Percentiles rank a stretch among this genome's conserved stretches.
Conservation (phyloP, 1,284 basidiomycete genomes). For the Fistulina hepatica region DNA sequence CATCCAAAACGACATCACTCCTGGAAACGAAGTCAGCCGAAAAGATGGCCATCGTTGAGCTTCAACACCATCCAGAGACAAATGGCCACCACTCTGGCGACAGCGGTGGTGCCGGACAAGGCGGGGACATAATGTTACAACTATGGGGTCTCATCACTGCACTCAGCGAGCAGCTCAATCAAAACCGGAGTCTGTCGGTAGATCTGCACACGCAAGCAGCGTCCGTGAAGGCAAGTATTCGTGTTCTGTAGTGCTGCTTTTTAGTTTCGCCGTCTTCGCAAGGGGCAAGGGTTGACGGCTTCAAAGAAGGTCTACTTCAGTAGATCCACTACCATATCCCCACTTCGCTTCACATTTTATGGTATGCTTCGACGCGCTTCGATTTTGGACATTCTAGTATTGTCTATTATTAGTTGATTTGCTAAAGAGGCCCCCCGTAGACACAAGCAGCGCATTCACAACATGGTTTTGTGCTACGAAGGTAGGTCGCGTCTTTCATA, state of each 20-base stretch:
- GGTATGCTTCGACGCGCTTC: too few species aligned
- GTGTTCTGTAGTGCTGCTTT: too few species aligned
- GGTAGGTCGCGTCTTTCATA: constrained; percentile 32
- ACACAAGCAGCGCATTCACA: constrained; percentile 57
- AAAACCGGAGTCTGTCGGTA: constrained; percentile 57
- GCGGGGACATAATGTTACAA: too few species aligned
- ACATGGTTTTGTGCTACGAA: constrained; percentile 86
- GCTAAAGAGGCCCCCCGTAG: constrained; percentile 24
- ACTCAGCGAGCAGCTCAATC: constrained; percentile 74
- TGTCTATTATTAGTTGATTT: neutral
- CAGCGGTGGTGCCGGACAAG: too few species aligned
- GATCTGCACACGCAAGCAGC: constrained; percentile 55
- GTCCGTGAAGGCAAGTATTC: constrained; percentile 61
- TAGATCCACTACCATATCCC: too few species aligned
- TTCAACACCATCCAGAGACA: too few species aligned
- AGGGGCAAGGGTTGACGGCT: neutral
- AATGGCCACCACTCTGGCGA: too few species aligned
- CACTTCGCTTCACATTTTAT: too few species aligned
- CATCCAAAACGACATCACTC: too few species aligned
- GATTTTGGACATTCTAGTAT: neutral
- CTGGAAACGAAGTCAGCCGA: too few species aligned
- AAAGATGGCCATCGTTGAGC: too few species aligned
- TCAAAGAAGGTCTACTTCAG: neutral
- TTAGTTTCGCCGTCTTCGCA: too few species aligned
- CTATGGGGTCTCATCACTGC: constrained; percentile 71